These are phyloP conservation scores for Gossypium aridum DNA, from an alignment of 441 rosid species.

Conservation along the genomic window DNA sequence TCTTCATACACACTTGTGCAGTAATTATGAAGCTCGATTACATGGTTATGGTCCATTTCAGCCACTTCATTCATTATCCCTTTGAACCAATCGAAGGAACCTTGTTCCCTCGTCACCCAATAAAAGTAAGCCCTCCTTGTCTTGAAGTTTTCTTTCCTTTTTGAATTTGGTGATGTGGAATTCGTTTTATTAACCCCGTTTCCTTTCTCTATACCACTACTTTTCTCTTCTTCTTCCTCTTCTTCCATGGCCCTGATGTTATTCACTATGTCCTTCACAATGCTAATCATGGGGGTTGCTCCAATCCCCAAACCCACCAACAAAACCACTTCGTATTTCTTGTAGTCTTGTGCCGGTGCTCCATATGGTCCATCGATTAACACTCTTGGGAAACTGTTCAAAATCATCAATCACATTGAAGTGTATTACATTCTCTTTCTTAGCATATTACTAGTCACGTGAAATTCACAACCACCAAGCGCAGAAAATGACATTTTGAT, in stretches of 20 bases:
- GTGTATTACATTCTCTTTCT: too few species aligned
- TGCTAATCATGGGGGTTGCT: slow-evolving; percentile 79
- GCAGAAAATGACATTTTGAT: not conserved
- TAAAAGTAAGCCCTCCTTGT: slow-evolving; percentile 66
- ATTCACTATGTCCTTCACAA: slow-evolving; percentile 57
- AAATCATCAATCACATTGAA: not conserved
- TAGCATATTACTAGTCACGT: too few species aligned
- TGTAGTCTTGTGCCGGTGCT: slow-evolving; percentile 76
- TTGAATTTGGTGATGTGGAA: slow-evolving; percentile 13
- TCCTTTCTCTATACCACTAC: slow-evolving; percentile 29
- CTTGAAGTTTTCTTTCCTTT: slow-evolving; percentile 42
- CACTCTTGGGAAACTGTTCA: slow-evolving; percentile 52
- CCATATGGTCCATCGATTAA: slow-evolving; percentile 72
- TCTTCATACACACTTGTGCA: slow-evolving; percentile 77
- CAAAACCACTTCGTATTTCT: slow-evolving; percentile 55
- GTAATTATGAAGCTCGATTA: slow-evolving; percentile 62
- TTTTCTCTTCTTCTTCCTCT: slow-evolving; percentile 11
- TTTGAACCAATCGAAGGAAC: slow-evolving; percentile 74
- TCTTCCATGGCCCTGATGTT: slow-evolving; percentile 47
- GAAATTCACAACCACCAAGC: too few species aligned
- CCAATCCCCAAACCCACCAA: slow-evolving; percentile 73
- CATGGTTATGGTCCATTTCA: slow-evolving; percentile 42
- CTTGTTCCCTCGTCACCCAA: slow-evolving; percentile 74
- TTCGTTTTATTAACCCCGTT: not conserved
- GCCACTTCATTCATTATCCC: slow-evolving; percentile 67